Percentiles rank a stretch among this genome's conserved stretches.
phyloP scores from a whole-genome alignment of 495 filamentous ascomycete genomes.

The Entonaema liquescens region DNA sequence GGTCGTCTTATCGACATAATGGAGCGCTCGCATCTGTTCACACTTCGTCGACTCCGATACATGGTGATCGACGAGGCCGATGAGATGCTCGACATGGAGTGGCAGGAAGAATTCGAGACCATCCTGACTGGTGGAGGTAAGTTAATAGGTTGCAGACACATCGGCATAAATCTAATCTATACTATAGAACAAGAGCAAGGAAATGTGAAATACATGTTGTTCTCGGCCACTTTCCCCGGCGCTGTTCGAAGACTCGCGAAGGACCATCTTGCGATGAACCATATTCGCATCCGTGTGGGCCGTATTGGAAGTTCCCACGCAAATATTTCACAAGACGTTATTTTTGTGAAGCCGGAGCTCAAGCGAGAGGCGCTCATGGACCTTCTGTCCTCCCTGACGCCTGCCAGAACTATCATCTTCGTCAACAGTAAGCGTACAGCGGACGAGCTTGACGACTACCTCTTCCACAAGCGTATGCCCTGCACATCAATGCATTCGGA shows the following conservation, averaged over 20 bases:
- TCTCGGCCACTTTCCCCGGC: conserved; percentile 92
- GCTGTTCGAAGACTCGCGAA: conserved; percentile 76
- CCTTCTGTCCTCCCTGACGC: conserved; percentile 70
- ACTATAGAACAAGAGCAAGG: conserved; percentile 78
- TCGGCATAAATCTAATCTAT: conserved; percentile 18
- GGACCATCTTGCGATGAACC: conserved; percentile 72
- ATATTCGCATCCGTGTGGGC: conserved; percentile 83
- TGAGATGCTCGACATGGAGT: conserved; percentile 81
- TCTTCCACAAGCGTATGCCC: conserved; percentile 81
- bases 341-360: conserved; percentile 65
- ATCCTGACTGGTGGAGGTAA: conserved; percentile 83
- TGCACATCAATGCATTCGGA: conserved; percentile 86
- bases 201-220: conserved; percentile 84
- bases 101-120: conserved; percentile 72
- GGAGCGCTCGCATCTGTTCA: conserved; percentile 69
- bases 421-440: conserved; percentile 79
- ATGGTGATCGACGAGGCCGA: conserved; percentile 95
- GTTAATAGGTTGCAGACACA: conserved; percentile 29
- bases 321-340: conserved; percentile 81
- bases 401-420: conserved; percentile 88
- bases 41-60: conserved; percentile 78
- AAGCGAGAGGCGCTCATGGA: conserved; percentile 80
- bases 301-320: conserved; percentile 79
- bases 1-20: conserved; percentile 89
- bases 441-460: conserved; percentile 85